Base-by-base conservation (phyloP, 306 rosid genomes). In the Oemleria cerasiformis region DNA sequence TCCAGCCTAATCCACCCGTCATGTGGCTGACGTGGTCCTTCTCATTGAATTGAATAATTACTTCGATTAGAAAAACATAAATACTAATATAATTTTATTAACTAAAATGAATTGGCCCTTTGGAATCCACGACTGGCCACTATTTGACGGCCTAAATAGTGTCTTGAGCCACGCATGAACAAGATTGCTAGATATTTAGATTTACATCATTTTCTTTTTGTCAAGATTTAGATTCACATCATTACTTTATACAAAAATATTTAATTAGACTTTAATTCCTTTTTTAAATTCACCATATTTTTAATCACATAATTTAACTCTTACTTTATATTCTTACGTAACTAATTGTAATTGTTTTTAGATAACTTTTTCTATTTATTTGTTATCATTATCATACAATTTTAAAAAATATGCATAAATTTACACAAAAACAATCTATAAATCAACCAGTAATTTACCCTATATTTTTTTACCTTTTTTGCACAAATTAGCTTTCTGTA, bases 1-100 rank as follows among this genome's bases (percentile, higher is more conserved):
- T 73, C 76, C 86, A 84, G 57, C 82, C 79, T 57, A 51, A 53
- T 69, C 72, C 77, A 75, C 76, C 76, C 78, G 43, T 81, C 87
- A 73, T 88, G 77, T 75, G 45, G 81, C 88, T 87, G 86, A 84
- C 92, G 86, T 88, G 91, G 86, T 74, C 64, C 71, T 67, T 62
- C 50, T 67, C 60, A n/a, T 67, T 64, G 56, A 21, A 19, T 38
- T 57, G 43, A 15, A 57, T 73, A 44, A 43, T 38, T 70, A 30
- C 51, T 12, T 19, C 4, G 36, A 30, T 30, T 3, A 30, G 36
- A 30, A 30, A 30, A 30, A 30, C 2, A n/a, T n/a, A n/a, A n/a
- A n/a, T n/a, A n/a, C n/a, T n/a, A n/a, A n/a, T n/a, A n/a, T n/a
- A n/a, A n/a, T n/a, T 30, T 30, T 30, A 30, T 30, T 30, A 30